Evolutionary conservation across 2,329 filamentous ascomycete genomes (phyloP).

Genomic region (Bipolaris oryzae): DNA sequence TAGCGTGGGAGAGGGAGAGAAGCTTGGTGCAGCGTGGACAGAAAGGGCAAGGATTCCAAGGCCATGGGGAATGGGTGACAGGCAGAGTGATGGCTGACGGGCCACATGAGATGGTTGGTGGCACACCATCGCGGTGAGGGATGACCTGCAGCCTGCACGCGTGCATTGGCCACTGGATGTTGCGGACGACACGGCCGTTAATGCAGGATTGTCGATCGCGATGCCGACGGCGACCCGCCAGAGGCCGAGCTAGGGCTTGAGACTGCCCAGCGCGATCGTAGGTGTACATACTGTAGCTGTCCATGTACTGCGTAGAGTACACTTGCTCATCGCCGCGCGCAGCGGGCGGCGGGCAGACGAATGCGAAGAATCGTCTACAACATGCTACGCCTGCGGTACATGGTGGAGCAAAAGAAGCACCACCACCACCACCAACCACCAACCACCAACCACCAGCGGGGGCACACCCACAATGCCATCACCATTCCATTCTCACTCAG

Average conservation of each 20-base stretch:
- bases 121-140: constrained; percentile 29
- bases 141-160: constrained; percentile 39
- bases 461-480: constrained; percentile 26
- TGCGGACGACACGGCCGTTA: constrained; percentile 35
- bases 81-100: constrained; percentile 35
- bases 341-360: not conserved
- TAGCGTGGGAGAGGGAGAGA: constrained; percentile 45
- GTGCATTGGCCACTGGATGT: constrained; percentile 34
- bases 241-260: constrained; percentile 20
- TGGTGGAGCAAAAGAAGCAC: constrained; percentile 16
- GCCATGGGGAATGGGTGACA: constrained; percentile 41
- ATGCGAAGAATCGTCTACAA: no score
- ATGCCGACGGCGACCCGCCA: constrained; percentile 19
- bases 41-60: constrained; percentile 38
- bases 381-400: not conserved
- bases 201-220: constrained; percentile 44
- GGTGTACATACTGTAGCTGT: no score
- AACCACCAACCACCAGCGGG: constrained; percentile 28
- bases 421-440: no score
- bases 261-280: constrained; percentile 21
- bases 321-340: no score
- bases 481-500: constrained; percentile 24
- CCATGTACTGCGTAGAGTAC: no score
- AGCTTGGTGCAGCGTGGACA: constrained; percentile 44
- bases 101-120: constrained; percentile 31